phyloP scores from a whole-genome alignment of 2,329 filamentous ascomycete species.

The Aspergillus tubingensis region DNA sequence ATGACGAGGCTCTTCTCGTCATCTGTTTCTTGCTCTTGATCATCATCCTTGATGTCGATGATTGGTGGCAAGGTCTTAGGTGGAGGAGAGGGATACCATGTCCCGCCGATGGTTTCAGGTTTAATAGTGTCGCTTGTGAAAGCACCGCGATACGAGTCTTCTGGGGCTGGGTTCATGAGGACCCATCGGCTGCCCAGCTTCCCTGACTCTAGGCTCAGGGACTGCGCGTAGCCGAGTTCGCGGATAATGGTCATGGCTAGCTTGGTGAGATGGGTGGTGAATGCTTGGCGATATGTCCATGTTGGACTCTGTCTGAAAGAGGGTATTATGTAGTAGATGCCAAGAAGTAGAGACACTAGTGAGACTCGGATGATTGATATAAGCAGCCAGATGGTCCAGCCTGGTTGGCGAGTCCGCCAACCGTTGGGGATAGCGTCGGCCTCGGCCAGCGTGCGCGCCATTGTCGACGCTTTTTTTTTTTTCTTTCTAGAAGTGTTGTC shows the following conservation, averaged over 20 bases:
- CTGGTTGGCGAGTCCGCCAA: conserved; percentile 2
- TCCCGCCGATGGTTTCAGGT: background rate
- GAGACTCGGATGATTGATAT: background rate
- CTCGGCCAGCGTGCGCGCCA: background rate
- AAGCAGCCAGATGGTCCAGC: background rate
- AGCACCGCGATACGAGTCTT: background rate
- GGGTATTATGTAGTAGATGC: background rate
- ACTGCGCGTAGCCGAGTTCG: conserved; percentile 2
- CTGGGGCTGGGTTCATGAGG: background rate
- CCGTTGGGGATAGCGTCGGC: background rate
- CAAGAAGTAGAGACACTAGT: background rate
- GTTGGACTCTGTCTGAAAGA: background rate
- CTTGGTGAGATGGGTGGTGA: background rate
- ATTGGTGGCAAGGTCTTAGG: background rate
- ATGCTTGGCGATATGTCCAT: conserved; percentile 5
- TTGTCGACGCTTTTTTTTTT: background rate
- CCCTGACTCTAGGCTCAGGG: background rate
- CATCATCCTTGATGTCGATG: background rate
- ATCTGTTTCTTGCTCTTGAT: background rate
- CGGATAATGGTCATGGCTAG: background rate
- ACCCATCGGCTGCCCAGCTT: background rate
- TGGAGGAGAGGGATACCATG: background rate
- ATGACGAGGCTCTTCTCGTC: background rate
- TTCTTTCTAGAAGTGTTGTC: too few relatives aligned
- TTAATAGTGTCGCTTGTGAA: background rate